Percentiles rank a stretch among this genome's conserved stretches.
These are phyloP conservation scores for Naganishia cerealis DNA, from an alignment of 1,284 basidiomycete genomes.

Conservation along the genomic window DNA sequence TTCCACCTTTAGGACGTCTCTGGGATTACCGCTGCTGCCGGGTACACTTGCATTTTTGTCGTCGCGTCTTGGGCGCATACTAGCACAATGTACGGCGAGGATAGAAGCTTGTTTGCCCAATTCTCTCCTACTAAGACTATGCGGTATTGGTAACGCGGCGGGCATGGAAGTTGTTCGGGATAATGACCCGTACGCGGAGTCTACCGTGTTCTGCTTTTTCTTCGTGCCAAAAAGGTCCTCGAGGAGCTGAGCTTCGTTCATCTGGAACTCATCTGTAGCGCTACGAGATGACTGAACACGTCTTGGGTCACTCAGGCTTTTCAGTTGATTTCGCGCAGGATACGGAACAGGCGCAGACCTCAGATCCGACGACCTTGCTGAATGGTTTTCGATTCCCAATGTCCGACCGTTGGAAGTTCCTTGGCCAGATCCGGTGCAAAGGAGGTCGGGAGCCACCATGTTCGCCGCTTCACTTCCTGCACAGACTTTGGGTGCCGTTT, in stretches of 20 bases:
- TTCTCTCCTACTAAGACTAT: slow-evolving; percentile 10
- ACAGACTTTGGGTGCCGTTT: slow-evolving; percentile 47
- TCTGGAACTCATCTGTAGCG: slow-evolving; percentile 3
- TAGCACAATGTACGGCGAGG: background rate
- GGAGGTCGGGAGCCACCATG: background rate
- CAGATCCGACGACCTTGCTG: background rate
- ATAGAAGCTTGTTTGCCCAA: slow-evolving; percentile 15
- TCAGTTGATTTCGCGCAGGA: background rate
- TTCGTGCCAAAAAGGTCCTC: slow-evolving; percentile 20
- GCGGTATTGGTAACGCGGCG: background rate
- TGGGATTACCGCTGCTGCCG: slow-evolving; percentile 2
- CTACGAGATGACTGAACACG: slow-evolving; percentile 14
- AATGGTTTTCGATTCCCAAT: background rate
- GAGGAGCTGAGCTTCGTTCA: slow-evolving; percentile 12
- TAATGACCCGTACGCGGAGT: background rate
- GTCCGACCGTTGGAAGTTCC: background rate
- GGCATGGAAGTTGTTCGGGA: slow-evolving; percentile 19
- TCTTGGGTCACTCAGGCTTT: slow-evolving; percentile 4
- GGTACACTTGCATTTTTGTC: background rate
- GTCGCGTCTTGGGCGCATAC: slow-evolving; percentile 10
- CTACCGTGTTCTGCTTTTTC: slow-evolving; percentile 12
- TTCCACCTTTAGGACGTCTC: slow-evolving; percentile 3
- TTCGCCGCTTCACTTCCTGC: slow-evolving; percentile 10
- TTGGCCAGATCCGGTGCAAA: background rate
- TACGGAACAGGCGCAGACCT: background rate